A percentile compares a stretch with the other conserved stretches of the same genome.
phyloP scores from a whole-genome alignment of 257 asterid species.

The Buddleja alternifolia region DNA sequence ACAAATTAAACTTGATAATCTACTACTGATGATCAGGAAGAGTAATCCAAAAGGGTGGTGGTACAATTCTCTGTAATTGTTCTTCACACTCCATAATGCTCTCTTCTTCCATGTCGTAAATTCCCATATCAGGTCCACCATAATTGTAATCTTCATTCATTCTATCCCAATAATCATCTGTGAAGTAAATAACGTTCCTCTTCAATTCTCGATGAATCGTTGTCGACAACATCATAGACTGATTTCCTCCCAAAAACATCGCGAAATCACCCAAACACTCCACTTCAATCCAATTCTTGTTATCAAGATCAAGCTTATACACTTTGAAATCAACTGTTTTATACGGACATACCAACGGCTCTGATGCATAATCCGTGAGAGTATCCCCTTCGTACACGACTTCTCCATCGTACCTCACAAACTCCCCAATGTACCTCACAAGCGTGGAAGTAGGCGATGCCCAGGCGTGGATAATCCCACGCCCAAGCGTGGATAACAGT shows the following conservation, averaged over 20 bases:
- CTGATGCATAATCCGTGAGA: background rate
- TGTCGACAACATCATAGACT: slow-evolving; percentile 24
- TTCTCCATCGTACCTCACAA: slow-evolving; percentile 31
- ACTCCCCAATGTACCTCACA: slow-evolving; percentile 43
- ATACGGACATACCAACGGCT: slow-evolving; percentile 33
- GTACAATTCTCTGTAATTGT: slow-evolving; percentile 25
- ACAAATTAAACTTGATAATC: too few relatives aligned
- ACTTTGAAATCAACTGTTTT: slow-evolving; percentile 31
- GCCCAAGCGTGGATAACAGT: too few relatives aligned
- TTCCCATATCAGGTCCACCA: slow-evolving; percentile 54
- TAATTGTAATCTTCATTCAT: slow-evolving; percentile 33
- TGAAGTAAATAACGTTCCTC: slow-evolving; percentile 40
- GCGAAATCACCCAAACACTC: slow-evolving; percentile 23
- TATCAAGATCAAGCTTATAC: background rate
- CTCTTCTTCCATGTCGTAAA: slow-evolving; percentile 29
- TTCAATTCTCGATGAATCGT: slow-evolving; percentile 17
- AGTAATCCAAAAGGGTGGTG: slow-evolving; percentile 40
- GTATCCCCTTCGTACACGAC: slow-evolving; percentile 40
- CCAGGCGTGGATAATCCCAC: too few relatives aligned
- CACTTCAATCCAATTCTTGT: slow-evolving; percentile 24
- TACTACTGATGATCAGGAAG: background rate
- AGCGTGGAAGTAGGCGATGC: too few relatives aligned
- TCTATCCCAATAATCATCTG: slow-evolving; percentile 46
- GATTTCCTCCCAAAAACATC: slow-evolving; percentile 47
- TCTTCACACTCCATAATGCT: slow-evolving; percentile 20